Conservation (phyloP, 2,329 filamentous ascomycete genomes). For the Stylonectria norvegica region DNA sequence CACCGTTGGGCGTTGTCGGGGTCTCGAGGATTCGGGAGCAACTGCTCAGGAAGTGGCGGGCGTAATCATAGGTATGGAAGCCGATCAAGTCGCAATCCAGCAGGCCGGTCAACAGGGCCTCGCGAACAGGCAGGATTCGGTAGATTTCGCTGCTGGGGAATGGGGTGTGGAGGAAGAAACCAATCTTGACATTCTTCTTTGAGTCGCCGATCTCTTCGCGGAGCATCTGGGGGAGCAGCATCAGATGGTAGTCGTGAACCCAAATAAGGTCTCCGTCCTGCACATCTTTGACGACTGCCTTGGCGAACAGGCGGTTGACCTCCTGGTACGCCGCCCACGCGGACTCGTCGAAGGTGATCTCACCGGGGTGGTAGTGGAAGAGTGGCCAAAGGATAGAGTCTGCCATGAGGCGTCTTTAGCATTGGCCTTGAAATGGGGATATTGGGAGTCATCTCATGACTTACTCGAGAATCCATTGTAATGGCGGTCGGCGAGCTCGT, state of each 20-base stretch:
- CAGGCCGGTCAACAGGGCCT: conserved; percentile 81
- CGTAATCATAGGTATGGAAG: conserved; percentile 98
- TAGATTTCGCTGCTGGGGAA: conserved; percentile 98
- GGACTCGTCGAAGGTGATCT: conserved; percentile 95
- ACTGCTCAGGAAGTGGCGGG: conserved; percentile 93
- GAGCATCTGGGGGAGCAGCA: conserved; percentile 94
- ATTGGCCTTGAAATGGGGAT: neutral
- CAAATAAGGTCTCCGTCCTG: conserved; percentile 93
- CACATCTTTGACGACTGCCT: conserved; percentile 80
- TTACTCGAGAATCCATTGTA: conserved; percentile 98
- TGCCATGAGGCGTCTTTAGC: conserved; percentile 33
- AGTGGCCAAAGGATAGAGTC: conserved; percentile 98
- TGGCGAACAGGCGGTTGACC: conserved; percentile 88
- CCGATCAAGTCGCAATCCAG: conserved; percentile 93
- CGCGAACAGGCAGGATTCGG: conserved; percentile 87
- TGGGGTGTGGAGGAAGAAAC: conserved; percentile 96
- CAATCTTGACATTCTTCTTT: conserved; percentile 93
- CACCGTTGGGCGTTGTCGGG: conserved; percentile 84
- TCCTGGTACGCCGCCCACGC: conserved; percentile 92
- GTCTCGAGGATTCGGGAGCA: conserved; percentile 87
- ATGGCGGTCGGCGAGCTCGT: conserved; percentile 89
- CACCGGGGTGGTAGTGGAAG: conserved; percentile 97
- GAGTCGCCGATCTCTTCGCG: conserved; percentile 78
- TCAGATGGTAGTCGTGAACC: conserved; percentile 98
- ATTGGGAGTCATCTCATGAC: conserved; percentile 35